Conservation (phyloP, 2,329 filamentous ascomycete genomes). For the Huntiella moniliformis region DNA sequence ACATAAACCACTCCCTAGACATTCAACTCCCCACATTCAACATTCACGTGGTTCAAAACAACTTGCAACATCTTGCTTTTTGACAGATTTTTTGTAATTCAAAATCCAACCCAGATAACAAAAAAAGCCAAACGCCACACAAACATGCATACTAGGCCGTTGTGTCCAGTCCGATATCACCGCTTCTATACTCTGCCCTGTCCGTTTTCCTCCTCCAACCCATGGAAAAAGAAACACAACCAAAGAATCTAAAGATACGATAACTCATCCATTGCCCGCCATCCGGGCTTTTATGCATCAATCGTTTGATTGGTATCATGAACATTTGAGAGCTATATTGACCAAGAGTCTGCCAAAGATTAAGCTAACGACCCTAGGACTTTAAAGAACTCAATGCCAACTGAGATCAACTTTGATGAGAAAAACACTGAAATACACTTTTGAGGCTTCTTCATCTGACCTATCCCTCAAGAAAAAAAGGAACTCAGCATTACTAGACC, state of each 20-base stretch:
- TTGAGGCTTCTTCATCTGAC: conserved; percentile 1
- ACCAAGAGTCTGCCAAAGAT: neutral
- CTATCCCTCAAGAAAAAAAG: neutral
- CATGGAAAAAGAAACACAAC: too few relatives aligned
- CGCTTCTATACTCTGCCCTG: neutral
- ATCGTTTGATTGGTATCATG: neutral
- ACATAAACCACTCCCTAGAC: too few relatives aligned
- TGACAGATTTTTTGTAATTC: conserved; percentile 2
- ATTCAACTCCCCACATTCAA: too few relatives aligned
- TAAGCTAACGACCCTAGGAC: too few relatives aligned
- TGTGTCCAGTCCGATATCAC: conserved; percentile 1
- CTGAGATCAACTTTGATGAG: neutral
- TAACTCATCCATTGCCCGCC: neutral
- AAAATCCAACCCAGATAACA: conserved; percentile 6
- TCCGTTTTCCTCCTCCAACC: neutral
- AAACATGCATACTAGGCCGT: conserved; percentile 7
- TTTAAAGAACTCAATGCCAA: too few relatives aligned
- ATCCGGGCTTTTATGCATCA: too few relatives aligned
- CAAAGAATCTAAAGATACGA: neutral
- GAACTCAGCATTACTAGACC: too few relatives aligned
- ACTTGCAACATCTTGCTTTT: neutral
- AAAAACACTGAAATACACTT: conserved; percentile 4
- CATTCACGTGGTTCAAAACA: too few relatives aligned
- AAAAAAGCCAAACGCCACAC: conserved; percentile 6
- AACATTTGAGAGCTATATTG: neutral